Percentiles rank a stretch among this genome's conserved stretches.
Conservation (phyloP, 352 stramenopile genomes). For the Phytophthora idaei region DNA sequence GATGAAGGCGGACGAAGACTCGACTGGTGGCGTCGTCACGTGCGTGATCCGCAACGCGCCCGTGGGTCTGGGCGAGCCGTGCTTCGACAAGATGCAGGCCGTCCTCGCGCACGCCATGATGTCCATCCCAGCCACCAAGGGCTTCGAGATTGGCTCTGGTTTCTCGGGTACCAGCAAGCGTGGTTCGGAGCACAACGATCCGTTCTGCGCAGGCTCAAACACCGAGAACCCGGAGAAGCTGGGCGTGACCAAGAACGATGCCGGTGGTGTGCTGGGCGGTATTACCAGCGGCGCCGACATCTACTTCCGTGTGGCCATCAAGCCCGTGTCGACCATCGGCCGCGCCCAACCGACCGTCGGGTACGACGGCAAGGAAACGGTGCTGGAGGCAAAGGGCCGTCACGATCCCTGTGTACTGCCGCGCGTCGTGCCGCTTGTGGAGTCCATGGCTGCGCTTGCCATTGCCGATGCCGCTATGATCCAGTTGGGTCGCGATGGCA, state of each 20-base stretch:
- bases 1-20: constrained; percentile 91
- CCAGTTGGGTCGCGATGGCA: constrained; percentile 91
- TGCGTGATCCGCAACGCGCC: constrained; percentile 97
- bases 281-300: constrained; percentile 99
- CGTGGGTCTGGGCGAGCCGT: constrained; percentile 96
- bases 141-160: constrained; percentile 96
- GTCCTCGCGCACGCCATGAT: constrained; percentile 98
- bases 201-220: constrained; percentile 86
- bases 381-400: constrained; percentile 96
- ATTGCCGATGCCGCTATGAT: constrained; percentile 97
- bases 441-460: constrained; percentile 97
- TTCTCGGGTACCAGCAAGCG: constrained; percentile 97
- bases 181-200: constrained; percentile 98
- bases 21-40: constrained; percentile 94
- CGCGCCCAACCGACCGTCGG: constrained; percentile 94
- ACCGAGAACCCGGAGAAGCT: constrained; percentile 58
- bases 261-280: constrained; percentile 96
- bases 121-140: constrained; percentile 98
- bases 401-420: constrained; percentile 99
- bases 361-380: constrained; percentile 95
- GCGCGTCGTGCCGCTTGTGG: constrained; percentile 96
- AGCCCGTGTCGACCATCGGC: constrained; percentile 98
- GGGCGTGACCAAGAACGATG: constrained; percentile 87
- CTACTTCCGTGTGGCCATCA: constrained; percentile 98
- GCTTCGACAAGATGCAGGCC: constrained; percentile 99